Base-by-base conservation (phyloP, 768 basidiomycete species). In the Naganishia friedmannii region DNA sequence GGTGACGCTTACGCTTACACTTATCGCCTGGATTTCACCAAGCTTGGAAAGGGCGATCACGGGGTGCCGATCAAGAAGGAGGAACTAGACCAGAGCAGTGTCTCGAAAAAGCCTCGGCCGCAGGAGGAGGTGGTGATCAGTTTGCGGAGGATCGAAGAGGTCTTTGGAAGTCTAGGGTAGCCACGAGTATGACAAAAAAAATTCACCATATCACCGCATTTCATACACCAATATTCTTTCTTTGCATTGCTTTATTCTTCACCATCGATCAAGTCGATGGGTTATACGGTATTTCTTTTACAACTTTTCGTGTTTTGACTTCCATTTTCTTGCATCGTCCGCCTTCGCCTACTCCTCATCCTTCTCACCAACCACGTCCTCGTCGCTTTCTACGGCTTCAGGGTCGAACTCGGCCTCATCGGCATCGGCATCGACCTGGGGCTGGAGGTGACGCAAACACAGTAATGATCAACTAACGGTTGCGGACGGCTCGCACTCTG, bases 321-420 rank as follows among this genome's bases (percentile, higher is more conserved):
- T 17, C 15, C 42, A 17, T 42, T 42, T 42, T 8, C 42, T 42
- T 42, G 42, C 42, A 42, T 17, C 9, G 2, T 42, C 42, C 42
- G 34, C 12, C 42, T 10, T 2, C 15, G 15, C 42, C 23, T 51
- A 23, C 56, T 65, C 19, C 56, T 15, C 31, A 34, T 28, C 39
- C 55, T 74, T 48, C 53, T 72, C 66, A 39, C 29, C 48, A 42
- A 53, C 60, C 53, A 70, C 68, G 23, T 72, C 74, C 15, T 67
- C 69, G 12, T 70, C 70, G 46, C 69, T 73, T 32, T 67, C 68
- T 26, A 45, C 42, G n/a, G 53, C 39, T 51, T 68, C 28, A 32
- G 54, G 53, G 48, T 56, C 53, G 37, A 55, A 54, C 32, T 68
- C 67, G 9, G 32, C 53, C 48, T 65, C 39, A 45, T 66, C 70